Evolutionary conservation across 225 moss, liverwort and hornwort species (phyloP), one percentile per base, ranked within the genome.

Genomic region (Marchantia polymorpha): DNA sequence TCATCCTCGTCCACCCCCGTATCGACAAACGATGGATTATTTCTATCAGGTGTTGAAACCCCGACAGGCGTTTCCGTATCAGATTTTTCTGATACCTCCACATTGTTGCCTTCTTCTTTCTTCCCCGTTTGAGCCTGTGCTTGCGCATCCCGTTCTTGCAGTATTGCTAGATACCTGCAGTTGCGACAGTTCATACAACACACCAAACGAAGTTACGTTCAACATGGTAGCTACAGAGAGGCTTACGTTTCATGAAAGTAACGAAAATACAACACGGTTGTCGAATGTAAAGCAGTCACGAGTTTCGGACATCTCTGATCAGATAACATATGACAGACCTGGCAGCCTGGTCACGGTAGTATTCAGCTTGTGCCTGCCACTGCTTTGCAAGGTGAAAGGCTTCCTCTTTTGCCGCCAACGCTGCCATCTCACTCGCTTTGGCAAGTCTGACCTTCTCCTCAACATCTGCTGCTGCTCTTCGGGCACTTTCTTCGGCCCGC

Each of bases 401-500:
- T 59, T 85, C 84, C 60, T 85, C 87, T 60, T 88, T 88, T 22
- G 85, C 82, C 65, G 75, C 75, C 71, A 88, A 22, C 7, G 85
- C 84, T 19, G 69, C 80, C 55, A 77, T 52, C 82, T 84, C 84
- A 80, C 68, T 75, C 31, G 77, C 80, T 75, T 80, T 82, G 8
- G 80, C 80, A 30, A 83, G 58, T 73, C 82, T 81, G 15, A 88
- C 54, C 78, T 83, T 88, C 60, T 78, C 85, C 16, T 88, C 87
- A 0, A 69, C 80, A 78, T 85, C 87, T 72, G 87, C 83, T 52
- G 72, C 81, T 75, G 85, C 85, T 52, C 85, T 80, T 55, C 85
- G 73, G 8, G 85, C 91, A 86, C 88, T 86, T 65, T 99, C 97
- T 83, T 93, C 91, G 76, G 94, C 93, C 81, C 94, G 93, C 79